Evolutionary conservation across 371 early-diverging fungal species (phyloP), one percentile per base, ranked within the genome.

Genomic region (Choanephora cucurbitarum): DNA sequence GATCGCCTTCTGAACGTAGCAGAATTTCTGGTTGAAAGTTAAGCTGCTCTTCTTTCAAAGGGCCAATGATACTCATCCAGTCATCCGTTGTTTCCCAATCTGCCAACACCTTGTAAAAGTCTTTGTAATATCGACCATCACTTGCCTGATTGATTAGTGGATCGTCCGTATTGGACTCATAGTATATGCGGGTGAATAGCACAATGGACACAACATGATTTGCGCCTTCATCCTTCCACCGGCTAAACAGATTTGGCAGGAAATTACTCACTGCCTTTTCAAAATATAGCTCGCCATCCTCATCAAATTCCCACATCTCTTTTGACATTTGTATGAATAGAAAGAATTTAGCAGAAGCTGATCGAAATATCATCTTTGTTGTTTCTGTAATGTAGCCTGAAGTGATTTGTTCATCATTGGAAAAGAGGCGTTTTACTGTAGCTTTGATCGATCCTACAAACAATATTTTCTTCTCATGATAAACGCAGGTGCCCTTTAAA

Each of bases 261-360:
- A 97, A 94, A 42, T 91, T 89, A 60, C 91, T 86, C 31, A 96
- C 85, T 1, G 89, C 91, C 68, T 92, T 94, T 71, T 95, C 97
- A 69, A 89, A 92, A 64, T 88, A 93, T 19, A 95, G 77, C 57
- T 96, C 93, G 5, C 97, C 96, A 63, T 96, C 96, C 58, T 96
- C 95, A 52, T 93, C 95, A 75, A 96, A 97, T 40, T 95, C 91
- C 92, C 93, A 93, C 94, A 96, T 95, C 74, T 97, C 98, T 39
- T 86, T 84, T 24, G 91, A 91, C 91, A 98, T 90, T 72, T 98
- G 97, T 32, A 98, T 85, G 65, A 96, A 92, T 14, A 98, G 76
- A 70, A 94, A 95, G 58, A 86, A 91, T 55, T 94, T 91, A 5
- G 96, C 95, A 0, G 96, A 93, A 57, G 94, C 94, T 8, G 97